A percentile compares a stretch with the other conserved stretches of the same genome.
These are phyloP conservation scores for Sporisorium iseilematis-ciliati DNA, from an alignment of 1,284 basidiomycete species.

Conservation along the genomic window DNA sequence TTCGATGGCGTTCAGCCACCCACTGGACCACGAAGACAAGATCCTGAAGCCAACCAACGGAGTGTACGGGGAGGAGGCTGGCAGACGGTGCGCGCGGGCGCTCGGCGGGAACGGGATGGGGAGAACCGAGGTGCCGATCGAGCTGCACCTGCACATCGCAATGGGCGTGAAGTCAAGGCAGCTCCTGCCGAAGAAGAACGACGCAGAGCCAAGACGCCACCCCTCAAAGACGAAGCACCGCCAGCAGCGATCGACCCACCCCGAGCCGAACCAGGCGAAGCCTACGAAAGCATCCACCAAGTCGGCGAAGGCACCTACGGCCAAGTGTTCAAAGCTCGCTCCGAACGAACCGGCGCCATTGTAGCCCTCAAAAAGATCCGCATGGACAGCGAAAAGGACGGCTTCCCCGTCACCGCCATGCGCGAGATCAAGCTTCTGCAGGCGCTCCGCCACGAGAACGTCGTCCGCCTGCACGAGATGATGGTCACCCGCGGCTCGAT, in stretches of 20 bases:
- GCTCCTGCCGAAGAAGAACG: background rate
- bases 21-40: slow-evolving; percentile 28
- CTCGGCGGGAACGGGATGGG: slow-evolving; percentile 15
- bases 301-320: slow-evolving; percentile 99
- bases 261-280: slow-evolving; percentile 66
- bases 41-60: slow-evolving; percentile 27
- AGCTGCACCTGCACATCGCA: background rate
- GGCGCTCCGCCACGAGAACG: slow-evolving; percentile 86
- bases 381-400: slow-evolving; percentile 97
- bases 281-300: slow-evolving; percentile 90
- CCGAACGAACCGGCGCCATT: slow-evolving; percentile 79
- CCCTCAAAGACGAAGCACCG: background rate
- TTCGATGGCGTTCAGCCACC: slow-evolving; percentile 28
- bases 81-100: slow-evolving; percentile 40
- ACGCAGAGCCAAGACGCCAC: slow-evolving; percentile 1
- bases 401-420: slow-evolving; percentile 98
- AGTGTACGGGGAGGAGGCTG: slow-evolving; percentile 39
- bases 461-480: slow-evolving; percentile 93
- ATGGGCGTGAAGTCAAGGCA: slow-evolving; percentile 11
- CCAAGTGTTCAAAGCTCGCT: slow-evolving; percentile 97
- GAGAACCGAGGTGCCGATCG: background rate
- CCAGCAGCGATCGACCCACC: slow-evolving; percentile 14
- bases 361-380: slow-evolving; percentile 97
- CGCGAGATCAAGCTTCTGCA: slow-evolving; percentile 98
- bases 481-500: slow-evolving; percentile 90